Evolutionary conservation across 106 monocot species (phyloP).

Genomic region (Posidonia australis): DNA sequence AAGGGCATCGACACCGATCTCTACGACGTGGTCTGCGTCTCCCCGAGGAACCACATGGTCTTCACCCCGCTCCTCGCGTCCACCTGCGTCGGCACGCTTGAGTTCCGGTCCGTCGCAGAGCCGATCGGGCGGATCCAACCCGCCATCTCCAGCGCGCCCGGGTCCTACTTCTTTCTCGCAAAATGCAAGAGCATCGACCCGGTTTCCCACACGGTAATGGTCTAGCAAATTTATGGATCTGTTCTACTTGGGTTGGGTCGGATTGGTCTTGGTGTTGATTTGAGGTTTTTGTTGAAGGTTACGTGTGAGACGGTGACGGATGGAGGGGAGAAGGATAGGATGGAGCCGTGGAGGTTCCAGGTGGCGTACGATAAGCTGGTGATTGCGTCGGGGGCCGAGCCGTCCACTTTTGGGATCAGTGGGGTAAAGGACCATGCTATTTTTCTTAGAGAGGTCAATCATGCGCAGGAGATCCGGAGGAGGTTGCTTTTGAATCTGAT

Average conservation of each 20-base stretch:
- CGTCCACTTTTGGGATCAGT: constrained; percentile 73
- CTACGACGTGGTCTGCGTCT: constrained; percentile 94
- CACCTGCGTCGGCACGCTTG: constrained; percentile 96
- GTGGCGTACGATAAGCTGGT: constrained; percentile 91
- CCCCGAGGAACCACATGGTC: constrained; percentile 96
- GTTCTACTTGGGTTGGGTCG: neutral
- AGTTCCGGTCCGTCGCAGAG: constrained; percentile 94
- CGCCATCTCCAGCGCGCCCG: constrained; percentile 49
- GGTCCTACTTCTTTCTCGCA: constrained; percentile 72
- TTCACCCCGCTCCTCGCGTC: constrained; percentile 96
- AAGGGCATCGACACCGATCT: constrained; percentile 64
- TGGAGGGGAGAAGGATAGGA: constrained; percentile 9
- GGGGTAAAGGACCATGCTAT: constrained; percentile 84
- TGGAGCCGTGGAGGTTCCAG: constrained; percentile 72
- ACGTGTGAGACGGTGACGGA: constrained; percentile 67
- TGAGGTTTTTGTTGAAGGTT: constrained; percentile 33
- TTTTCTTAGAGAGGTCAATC: constrained; percentile 84
- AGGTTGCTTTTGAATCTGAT: constrained; percentile 85
- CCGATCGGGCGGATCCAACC: constrained; percentile 78
- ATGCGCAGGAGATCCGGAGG: constrained; percentile 88
- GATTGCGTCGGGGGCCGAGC: constrained; percentile 77
- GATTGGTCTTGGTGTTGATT: neutral
- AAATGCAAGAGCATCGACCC: constrained; percentile 44
- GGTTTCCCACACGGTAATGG: constrained; percentile 47
- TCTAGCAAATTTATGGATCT: neutral